Evolutionary conservation across 2,329 filamentous ascomycete species (phyloP), one percentile per base, ranked within the genome.

Genomic region (Furcasterigmium furcatum): DNA sequence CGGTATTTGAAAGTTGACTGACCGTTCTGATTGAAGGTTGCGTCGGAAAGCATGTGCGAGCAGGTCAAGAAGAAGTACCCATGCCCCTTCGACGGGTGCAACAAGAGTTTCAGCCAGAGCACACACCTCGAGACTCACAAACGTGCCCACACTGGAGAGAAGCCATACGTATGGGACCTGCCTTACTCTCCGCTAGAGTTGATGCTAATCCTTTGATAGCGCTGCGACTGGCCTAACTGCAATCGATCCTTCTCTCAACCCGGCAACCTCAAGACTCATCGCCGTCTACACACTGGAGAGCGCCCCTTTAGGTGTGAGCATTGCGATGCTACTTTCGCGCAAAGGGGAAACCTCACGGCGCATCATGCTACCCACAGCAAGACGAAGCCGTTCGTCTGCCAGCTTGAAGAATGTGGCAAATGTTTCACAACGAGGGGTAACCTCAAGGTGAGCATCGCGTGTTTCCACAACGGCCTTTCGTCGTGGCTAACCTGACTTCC

Each of bases 51-150:
- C n/a, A n/a, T n/a, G n/a, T n/a, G n/a, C n/a, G n/a, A n/a, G n/a
- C n/a, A 13, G 3, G 20, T 18, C 9, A 52, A 52, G 42, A 94
- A 84, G 64, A 72, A 83, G 57, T 91, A 92, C 62, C 70, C 79
- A 16, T 99, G 94, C 67, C 78, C 76, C 18, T 76, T 90, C 32
- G 77, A 82, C 8, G 80, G 80, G 34, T 97, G 92, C 65, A 74
- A 76, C 55, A 95, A 94, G 72, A 82, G 79, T 50, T 97, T 96
- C 65, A 82, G 82, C 48, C 92, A 97, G 61, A 95, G 92, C 68
- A 96, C 91, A 2, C 92, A 97, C 57, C 77, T 96, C 10, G 87
- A 94, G 50, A 96, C 95, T 41, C 94, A 99, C 64, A 84, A 81
- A 38, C 80, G 91, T 52, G 85, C 87, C 5, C 94, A 99, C 65